Evolutionary conservation across 345 rosid species (phyloP).

Genomic region (Gossypium bickii): DNA sequence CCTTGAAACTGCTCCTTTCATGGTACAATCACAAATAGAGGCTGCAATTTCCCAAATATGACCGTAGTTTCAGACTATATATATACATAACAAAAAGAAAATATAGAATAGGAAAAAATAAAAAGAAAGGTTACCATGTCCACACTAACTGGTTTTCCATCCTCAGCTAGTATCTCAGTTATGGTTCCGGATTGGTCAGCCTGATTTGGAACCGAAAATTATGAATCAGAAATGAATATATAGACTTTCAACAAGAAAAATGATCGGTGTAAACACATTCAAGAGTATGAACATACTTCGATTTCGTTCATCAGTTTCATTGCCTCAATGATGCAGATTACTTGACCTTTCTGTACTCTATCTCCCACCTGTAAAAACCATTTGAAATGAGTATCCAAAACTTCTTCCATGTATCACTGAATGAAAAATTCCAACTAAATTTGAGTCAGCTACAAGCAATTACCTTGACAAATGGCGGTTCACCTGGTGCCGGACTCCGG

Average conservation of each 20-base stretch:
- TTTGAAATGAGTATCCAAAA: not conserved
- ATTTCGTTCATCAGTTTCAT: constrained; percentile 99
- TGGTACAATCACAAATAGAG: constrained; percentile 63
- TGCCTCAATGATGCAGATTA: constrained; percentile 90
- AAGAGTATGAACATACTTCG: constrained; percentile 45
- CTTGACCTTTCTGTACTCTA: constrained; percentile 95
- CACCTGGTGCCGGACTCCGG: constrained; percentile 77
- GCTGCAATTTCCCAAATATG: constrained; percentile 44
- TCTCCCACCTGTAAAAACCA: constrained; percentile 68
- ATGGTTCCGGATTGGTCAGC: constrained; percentile 95
- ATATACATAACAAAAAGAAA: not conserved
- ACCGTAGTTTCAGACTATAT: not conserved
- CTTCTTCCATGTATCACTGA: not conserved
- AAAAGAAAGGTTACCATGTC: constrained; percentile 50
- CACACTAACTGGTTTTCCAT: constrained; percentile 79
- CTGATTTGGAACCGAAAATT: constrained; percentile 33
- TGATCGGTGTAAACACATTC: too few relatives aligned
- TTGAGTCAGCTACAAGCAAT: not conserved
- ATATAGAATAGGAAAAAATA: not conserved
- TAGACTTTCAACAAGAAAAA: not conserved
- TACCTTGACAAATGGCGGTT: constrained; percentile 92
- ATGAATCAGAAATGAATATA: not conserved
- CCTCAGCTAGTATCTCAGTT: constrained; percentile 63
- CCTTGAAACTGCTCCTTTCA: constrained; percentile 27
- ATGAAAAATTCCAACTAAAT: not conserved